A percentile compares a stretch with the other conserved stretches of the same genome.
These are phyloP conservation scores for Isatis tinctoria DNA, from an alignment of 345 rosid genomes.

Conservation along the genomic window DNA sequence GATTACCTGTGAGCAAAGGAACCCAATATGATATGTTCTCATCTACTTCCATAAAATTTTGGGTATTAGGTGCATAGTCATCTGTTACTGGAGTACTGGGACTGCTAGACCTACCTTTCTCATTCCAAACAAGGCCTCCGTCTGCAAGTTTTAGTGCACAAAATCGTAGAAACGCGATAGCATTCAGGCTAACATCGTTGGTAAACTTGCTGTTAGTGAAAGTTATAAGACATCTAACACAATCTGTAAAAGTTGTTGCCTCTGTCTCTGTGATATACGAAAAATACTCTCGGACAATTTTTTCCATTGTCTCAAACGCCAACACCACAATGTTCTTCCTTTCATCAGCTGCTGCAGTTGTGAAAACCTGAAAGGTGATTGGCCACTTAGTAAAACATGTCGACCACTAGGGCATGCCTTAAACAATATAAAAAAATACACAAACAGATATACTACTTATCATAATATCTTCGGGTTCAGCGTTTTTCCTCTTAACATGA, in stretches of 20 bases:
- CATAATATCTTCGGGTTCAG: conserved; percentile 1
- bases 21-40: conserved; percentile 82
- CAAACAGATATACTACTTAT: not conserved
- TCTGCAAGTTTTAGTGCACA: conserved; percentile 95
- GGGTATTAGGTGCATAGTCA: conserved; percentile 38
- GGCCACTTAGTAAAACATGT: conserved; percentile 21
- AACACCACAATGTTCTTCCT: conserved; percentile 74
- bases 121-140: conserved; percentile 73
- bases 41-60: conserved; percentile 46
- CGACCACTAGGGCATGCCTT: not conserved
- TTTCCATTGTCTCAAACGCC: conserved; percentile 95
- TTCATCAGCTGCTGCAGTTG: conserved; percentile 87
- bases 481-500: conserved; percentile 6
- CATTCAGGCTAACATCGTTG: conserved; percentile 91
- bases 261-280: conserved; percentile 96
- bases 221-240: conserved; percentile 88
- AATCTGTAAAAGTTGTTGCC: conserved; percentile 80
- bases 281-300: conserved; percentile 89
- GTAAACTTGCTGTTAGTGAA: conserved; percentile 87
- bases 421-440: not conserved
- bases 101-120: conserved; percentile 45
- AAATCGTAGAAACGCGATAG: conserved; percentile 91
- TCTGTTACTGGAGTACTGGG: conserved; percentile 28
- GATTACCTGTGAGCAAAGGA: conserved; percentile 84
- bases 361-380: conserved; percentile 58